phyloP scores from a whole-genome alignment of 768 basidiomycete species.

The Crucibulum laeve region DNA sequence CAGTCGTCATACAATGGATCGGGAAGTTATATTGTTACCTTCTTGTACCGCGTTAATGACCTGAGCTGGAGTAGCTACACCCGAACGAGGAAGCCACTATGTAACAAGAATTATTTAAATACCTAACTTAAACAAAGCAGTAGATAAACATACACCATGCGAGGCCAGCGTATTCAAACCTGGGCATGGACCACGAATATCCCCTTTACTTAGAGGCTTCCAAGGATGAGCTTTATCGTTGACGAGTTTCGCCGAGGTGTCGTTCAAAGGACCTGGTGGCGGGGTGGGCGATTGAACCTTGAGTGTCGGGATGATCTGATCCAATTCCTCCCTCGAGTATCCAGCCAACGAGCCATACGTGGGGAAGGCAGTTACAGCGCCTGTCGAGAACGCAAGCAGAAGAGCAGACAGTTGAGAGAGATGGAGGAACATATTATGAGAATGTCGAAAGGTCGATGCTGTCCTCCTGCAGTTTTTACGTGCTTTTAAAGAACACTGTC shows the following conservation, averaged over 20 bases:
- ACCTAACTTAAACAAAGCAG: no score
- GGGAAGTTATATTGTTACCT: constrained; percentile 3
- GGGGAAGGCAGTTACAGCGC: no score
- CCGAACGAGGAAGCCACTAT: constrained; percentile 13
- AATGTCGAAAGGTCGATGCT: no score
- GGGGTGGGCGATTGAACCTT: neutral
- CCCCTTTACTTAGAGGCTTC: constrained; percentile 11
- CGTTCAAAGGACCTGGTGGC: constrained; percentile 16
- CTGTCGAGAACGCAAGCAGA: no score
- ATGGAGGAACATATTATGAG: no score
- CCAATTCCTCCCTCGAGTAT: neutral
- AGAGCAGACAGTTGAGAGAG: no score
- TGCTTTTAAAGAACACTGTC: no score
- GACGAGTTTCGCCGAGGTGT: constrained; percentile 17
- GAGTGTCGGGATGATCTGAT: neutral
- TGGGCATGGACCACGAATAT: constrained; percentile 19
- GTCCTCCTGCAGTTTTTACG: no score
- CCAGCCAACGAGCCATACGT: neutral
- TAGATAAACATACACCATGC: constrained; percentile 14
- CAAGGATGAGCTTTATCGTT: constrained; percentile 18
- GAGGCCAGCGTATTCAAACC: constrained; percentile 19
- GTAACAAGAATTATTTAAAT: neutral
- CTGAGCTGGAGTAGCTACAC: constrained; percentile 12
- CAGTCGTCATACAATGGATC: neutral
- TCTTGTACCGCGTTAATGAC: constrained; percentile 14